Base-by-base conservation (phyloP, 768 basidiomycete genomes). In the Tubosaeta sp. region DNA sequence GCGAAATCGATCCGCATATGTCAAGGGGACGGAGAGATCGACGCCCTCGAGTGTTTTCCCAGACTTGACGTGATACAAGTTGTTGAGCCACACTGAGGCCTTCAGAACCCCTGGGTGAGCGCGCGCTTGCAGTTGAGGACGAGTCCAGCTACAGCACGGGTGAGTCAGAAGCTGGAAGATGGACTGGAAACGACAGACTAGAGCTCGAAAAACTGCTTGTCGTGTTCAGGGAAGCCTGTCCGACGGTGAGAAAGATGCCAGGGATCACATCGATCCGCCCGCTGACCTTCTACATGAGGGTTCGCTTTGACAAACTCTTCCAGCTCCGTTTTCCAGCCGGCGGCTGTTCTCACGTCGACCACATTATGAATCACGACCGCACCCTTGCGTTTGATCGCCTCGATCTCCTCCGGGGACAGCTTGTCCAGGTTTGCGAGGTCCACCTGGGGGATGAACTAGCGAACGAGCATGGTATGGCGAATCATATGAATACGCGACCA, bases 191-290 rank as follows among this genome's bases (percentile, higher is more conserved):
- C 2, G 3, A 72, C 80, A 48, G 58, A 85, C 86, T 87, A 88
- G 45, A 88, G 78, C 60, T 82, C 71, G 68, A 84, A 88, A 68
- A 89, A 86, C 59, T 88, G 86, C 47, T 83, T 86, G 58, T 88
- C 69, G n/a, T 75, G 57, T 6, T 54, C 73, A 0, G 85, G 84
- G 31, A 74, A 49, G 16, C 84, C 83, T 85, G 38, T 16, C 10
- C 29, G 1, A 51, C 34, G 19, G 14, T 53, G 22, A 43, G 22
- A 10, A 29, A 26, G 44, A 44, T 0, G 43, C 46, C 47, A 22
- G 26, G 33, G 4, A n/a, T n/a, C 19, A 13, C 14, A 26, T 53
- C n/a, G 10, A 10, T 33, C 14, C 13, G 22, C 13, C 14, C 39
- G 8, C 56, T 16, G 17, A 80, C 84, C 86, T 62, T 79, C 72